Conservation (phyloP, 176 grass and related monocot species). For the Triticum aestivum region IWGSC_CS_RefSeq_v2.1 NC_057802.1:453806126-453806625, state of each 20-base stretch:
- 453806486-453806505: not conserved
- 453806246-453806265: not conserved
- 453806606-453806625: constrained; percentile 77
- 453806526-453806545: constrained; percentile 37
- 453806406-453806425: constrained; percentile 32
- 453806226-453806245: not conserved
- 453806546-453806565: constrained; percentile 78
- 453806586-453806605: constrained; percentile 77
- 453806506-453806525: not conserved
- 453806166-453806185: not conserved
- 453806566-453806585: constrained; percentile 64
- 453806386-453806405: constrained; percentile 36
- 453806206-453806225: not conserved
- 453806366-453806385: constrained; percentile 15
- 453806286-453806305: constrained; percentile 30
- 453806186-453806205: not conserved
- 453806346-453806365: constrained; percentile 9
- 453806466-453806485: not conserved
- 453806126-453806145: not conserved
- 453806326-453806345: constrained; percentile 2
- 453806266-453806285: not conserved
- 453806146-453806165: not conserved
- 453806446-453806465: not conserved
- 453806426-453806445: not conserved
- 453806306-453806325: not conserved